Evolutionary conservation across 306 rosid genomes (phyloP).

Genomic region (Betula pendula): DNA sequence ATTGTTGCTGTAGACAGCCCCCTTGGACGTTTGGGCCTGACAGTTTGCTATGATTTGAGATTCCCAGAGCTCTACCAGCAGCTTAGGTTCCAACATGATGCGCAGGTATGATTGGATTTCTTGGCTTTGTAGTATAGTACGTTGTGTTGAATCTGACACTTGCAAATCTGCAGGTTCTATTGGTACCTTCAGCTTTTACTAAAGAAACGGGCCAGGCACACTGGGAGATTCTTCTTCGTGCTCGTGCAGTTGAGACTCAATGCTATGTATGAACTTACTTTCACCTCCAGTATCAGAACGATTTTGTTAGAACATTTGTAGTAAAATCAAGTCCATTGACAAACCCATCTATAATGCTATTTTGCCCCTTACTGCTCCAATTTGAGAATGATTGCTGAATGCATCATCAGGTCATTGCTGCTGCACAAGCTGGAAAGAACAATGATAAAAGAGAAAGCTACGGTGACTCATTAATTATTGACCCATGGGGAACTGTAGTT

Average conservation of each 20-base stretch:
- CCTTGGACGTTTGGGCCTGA: constrained; percentile 82
- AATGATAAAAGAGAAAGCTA: constrained; percentile 84
- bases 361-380: constrained; percentile 13
- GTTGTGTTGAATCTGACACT: constrained; percentile 28
- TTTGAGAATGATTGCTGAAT: constrained; percentile 30
- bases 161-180: constrained; percentile 54
- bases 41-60: constrained; percentile 95
- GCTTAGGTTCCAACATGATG: constrained; percentile 77
- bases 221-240: constrained; percentile 95
- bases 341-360: background rate
- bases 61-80: constrained; percentile 84
- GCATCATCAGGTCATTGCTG: constrained; percentile 78
- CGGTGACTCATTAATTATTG: constrained; percentile 83
- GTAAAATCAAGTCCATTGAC: constrained; percentile 3
- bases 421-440: constrained; percentile 89
- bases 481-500: constrained; percentile 91
- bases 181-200: constrained; percentile 94
- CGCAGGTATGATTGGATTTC: constrained; percentile 51
- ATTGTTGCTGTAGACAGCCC: constrained; percentile 84
- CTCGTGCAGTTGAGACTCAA: constrained; percentile 96
- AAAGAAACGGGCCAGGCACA: constrained; percentile 87
- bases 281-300: background rate
- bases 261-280: constrained; percentile 65
- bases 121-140: constrained; percentile 19
- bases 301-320: background rate